phyloP scores from a whole-genome alignment of 2,329 filamentous ascomycete species.

The Colletotrichum falcatum region DNA sequence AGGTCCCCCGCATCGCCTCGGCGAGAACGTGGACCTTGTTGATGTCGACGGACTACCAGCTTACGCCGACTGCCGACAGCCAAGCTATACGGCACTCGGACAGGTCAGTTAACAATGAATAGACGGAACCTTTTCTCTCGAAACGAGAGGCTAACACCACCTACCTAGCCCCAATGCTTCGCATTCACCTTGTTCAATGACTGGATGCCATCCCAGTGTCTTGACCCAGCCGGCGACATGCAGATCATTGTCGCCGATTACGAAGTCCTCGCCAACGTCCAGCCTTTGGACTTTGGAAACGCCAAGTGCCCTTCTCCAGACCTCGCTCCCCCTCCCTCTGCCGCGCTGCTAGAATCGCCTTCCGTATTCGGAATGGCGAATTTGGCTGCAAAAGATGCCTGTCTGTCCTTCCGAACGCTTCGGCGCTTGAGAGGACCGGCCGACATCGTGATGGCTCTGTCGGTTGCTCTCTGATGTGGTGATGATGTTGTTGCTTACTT shows the following conservation, averaged over 20 bases:
- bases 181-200: not conserved
- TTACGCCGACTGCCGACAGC: conserved; percentile 2
- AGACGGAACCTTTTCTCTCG: conserved; percentile 9
- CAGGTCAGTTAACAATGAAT: conserved; percentile 30
- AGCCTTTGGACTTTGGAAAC: not conserved
- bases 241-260: not conserved
- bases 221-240: not conserved
- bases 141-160: conserved; percentile 32
- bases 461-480: conserved; percentile 28
- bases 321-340: not conserved
- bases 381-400: not conserved
- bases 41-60: not conserved
- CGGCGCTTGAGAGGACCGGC: not conserved
- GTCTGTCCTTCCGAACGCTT: not conserved
- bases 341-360: not conserved
- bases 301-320: not conserved
- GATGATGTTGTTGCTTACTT: conserved; percentile 16
- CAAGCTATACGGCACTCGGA: not conserved
- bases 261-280: not conserved
- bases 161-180: conserved; percentile 21
- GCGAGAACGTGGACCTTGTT: not conserved
- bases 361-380: not conserved
- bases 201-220: not conserved
- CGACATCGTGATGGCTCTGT: not conserved
- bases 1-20: conserved; percentile 1